Evolutionary conservation across 2,329 filamentous ascomycete species (phyloP).

Genomic region (Cytospora piceae): DNA sequence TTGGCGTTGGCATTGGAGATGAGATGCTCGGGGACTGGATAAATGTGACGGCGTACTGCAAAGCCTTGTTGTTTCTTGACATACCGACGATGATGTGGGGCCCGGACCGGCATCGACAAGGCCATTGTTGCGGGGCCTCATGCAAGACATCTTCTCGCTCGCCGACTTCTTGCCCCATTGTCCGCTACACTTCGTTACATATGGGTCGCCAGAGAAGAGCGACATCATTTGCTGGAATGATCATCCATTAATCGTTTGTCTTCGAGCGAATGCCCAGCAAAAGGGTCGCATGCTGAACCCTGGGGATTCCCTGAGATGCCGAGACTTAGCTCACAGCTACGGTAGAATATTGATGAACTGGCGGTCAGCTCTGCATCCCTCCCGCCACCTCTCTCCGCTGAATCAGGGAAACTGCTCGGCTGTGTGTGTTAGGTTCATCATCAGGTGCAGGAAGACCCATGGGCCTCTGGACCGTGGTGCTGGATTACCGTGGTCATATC

Average conservation of each 20-base stretch:
- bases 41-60: not conserved
- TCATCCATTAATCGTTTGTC: constrained; percentile 11
- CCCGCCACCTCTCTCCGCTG: constrained; percentile 33
- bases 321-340: constrained; percentile 25
- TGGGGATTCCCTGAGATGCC: constrained; percentile 21
- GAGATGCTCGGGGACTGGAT: not conserved
- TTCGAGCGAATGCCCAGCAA: constrained; percentile 9
- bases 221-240: constrained; percentile 11
- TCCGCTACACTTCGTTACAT: not conserved
- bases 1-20: not conserved
- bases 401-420: constrained; percentile 24
- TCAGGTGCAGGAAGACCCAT: constrained; percentile 30
- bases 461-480: constrained; percentile 3
- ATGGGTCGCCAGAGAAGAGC: not conserved
- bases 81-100: constrained; percentile 24
- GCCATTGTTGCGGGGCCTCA: constrained; percentile 13
- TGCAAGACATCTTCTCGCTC: constrained; percentile 1
- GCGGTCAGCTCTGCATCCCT: constrained; percentile 50
- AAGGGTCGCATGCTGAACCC: constrained; percentile 6
- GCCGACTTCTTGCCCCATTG: not conserved
- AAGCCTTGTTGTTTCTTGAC: constrained; percentile 33
- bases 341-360: constrained; percentile 46
- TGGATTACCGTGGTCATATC: constrained; percentile 5
- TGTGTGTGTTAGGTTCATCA: constrained; percentile 28
- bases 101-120: constrained; percentile 18